Evolutionary conservation across 441 rosid species (phyloP).

Genomic region (Oxalis stricta): DNA sequence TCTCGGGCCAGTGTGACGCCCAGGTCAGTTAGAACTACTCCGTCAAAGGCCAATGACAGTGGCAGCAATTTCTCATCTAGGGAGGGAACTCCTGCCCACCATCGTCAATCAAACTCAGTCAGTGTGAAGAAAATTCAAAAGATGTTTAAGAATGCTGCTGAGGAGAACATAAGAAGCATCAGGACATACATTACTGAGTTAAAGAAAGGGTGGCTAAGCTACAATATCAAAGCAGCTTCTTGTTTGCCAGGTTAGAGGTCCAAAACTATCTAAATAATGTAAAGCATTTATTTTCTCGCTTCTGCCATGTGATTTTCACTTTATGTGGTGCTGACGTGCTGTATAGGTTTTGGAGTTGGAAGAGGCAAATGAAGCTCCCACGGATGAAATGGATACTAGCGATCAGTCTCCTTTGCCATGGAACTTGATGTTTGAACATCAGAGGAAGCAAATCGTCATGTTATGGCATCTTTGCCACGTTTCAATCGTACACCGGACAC

Average conservation of each 20-base stretch:
- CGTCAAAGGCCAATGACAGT: slow-evolving; percentile 21
- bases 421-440: slow-evolving; percentile 61
- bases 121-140: slow-evolving; percentile 81
- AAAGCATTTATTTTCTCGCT: not conserved
- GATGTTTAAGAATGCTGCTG: slow-evolving; percentile 92
- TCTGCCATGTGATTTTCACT: too few relatives aligned
- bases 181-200: slow-evolving; percentile 72
- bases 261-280: not conserved
- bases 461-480: slow-evolving; percentile 93
- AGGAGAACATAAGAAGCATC: slow-evolving; percentile 73
- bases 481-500: slow-evolving; percentile 69
- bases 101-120: slow-evolving; percentile 49
- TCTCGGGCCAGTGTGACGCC: slow-evolving; percentile 15
- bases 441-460: slow-evolving; percentile 79
- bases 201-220: slow-evolving; percentile 89
- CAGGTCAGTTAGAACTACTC: slow-evolving; percentile 22
- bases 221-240: slow-evolving; percentile 91
- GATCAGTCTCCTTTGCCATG: slow-evolving; percentile 56
- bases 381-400: slow-evolving; percentile 18
- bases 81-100: slow-evolving; percentile 48
- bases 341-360: slow-evolving; percentile 70
- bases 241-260: slow-evolving; percentile 88
- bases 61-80: slow-evolving; percentile 25
- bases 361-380: slow-evolving; percentile 37
- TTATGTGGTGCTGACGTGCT: not conserved